Evolutionary conservation across 768 basidiomycete species (phyloP).

Genomic region (Trichaptum fuscoviolaceum): DNA sequence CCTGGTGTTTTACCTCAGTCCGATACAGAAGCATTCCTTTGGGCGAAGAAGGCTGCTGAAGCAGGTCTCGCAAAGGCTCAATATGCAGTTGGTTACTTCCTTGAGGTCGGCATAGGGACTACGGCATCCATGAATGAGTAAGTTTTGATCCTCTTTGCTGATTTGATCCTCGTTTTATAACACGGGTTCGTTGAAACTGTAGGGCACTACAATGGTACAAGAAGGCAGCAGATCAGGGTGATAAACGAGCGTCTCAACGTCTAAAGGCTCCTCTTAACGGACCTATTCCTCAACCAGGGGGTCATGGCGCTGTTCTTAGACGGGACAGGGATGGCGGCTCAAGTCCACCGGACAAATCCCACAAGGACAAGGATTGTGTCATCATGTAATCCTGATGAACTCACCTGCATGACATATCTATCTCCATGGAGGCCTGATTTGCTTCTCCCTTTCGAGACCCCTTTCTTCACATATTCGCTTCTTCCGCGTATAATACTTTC

Average conservation of each 20-base stretch:
- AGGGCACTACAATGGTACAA: conserved; percentile 83
- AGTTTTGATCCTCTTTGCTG: conserved; percentile 25
- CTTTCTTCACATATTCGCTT: background rate
- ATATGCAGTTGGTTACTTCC: conserved; percentile 97
- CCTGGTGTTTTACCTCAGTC: conserved; percentile 97
- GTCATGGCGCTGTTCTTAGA: conserved; percentile 55
- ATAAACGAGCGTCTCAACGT: conserved; percentile 88
- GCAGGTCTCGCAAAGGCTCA: conserved; percentile 90
- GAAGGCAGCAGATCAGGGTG: conserved; percentile 84
- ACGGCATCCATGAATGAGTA: conserved; percentile 60
- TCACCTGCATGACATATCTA: background rate
- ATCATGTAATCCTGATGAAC: conserved; percentile 58
- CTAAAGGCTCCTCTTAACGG: conserved; percentile 56
- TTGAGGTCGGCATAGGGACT: conserved; percentile 91
- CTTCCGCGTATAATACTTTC: background rate
- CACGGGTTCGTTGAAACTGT: conserved; percentile 8
- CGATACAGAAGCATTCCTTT: conserved; percentile 95
- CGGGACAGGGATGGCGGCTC: conserved; percentile 44
- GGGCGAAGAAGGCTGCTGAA: conserved; percentile 96
- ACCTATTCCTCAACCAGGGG: conserved; percentile 52
- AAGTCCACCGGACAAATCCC: conserved; percentile 21
- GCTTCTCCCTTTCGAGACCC: background rate
- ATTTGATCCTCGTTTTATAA: background rate
- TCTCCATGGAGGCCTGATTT: background rate
- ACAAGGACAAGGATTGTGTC: conserved; percentile 76